Base-by-base conservation (phyloP, 2,329 filamentous ascomycete genomes). In the Tolypocladium tundrense region DNA sequence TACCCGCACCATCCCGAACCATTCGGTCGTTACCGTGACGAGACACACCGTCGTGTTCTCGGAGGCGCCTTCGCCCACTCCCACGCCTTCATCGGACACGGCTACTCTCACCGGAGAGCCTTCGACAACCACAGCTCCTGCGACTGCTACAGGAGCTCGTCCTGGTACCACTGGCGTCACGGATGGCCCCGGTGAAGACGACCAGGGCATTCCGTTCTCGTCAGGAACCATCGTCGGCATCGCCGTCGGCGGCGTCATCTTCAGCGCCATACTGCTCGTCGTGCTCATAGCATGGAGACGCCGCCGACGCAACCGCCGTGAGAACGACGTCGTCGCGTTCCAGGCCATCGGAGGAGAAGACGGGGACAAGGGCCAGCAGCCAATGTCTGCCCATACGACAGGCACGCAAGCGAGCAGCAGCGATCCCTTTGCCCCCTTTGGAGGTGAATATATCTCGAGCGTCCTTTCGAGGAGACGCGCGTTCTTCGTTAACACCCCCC, bases 391-490 rank as follows among this genome's bases (percentile, higher is more conserved):
- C 27, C 66, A 69, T 40, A 67, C 66, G 11, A 66, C 65, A 1
- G 62, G 64, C 9, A 67, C 59, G 19, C 65, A 65, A 42, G 63
- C 59, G 41, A 63, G 59, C 58, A 58, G 62, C 45, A 57, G 60
- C 50, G 74, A 77, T 55, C 70, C 75, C 2, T 77, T 78, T 64
- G 74, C 73, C 1, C 70, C 73, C 13, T 78, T 77, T 67, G 75
- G 76, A 69, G 76, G 77, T 78, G 64, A 65, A 69, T 60, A 24
- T 13, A 14, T 13, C 39, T 9, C 45, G 31, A 9, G 27, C 16
- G n/a, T 21, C 37, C n/a, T n/a, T 24, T 50, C 24, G 7, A 39
- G 16, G 11, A 8, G 24, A 8, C 51, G 16, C 16, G 8, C n/a
- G 21, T n/a, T 16, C 37, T 21, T 24, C 37, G 41, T 45, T 58